Evolutionary conservation across 2,329 filamentous ascomycete species (phyloP).

Genomic region (Cladosporium sp.): DNA sequence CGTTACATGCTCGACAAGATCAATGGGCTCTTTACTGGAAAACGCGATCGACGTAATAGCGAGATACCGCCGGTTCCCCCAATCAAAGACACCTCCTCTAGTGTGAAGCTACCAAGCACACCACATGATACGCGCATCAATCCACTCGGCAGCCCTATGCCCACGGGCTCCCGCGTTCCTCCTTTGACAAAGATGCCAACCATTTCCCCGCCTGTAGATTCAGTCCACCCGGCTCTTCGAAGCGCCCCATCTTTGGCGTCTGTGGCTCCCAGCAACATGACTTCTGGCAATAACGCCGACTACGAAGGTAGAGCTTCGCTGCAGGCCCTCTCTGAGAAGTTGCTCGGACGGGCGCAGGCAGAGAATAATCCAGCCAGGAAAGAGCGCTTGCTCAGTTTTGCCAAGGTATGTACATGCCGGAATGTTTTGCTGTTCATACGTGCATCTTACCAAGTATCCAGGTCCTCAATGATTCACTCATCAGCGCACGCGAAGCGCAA

Average conservation of each 20-base stretch:
- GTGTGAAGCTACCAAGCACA: not conserved
- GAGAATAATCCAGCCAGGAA: slow-evolving; percentile 19
- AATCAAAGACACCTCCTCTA: slow-evolving; percentile 4
- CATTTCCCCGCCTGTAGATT: slow-evolving; percentile 11
- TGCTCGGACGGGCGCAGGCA: slow-evolving; percentile 7
- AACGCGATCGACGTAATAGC: slow-evolving; percentile 22
- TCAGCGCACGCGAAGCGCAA: slow-evolving; percentile 24
- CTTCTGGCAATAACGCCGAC: not conserved
- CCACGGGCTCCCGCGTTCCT: not conserved
- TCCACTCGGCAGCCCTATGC: slow-evolving; percentile 3
- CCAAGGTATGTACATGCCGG: slow-evolving; percentile 17
- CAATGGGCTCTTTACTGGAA: slow-evolving; percentile 25
- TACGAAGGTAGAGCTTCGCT: slow-evolving; percentile 8
- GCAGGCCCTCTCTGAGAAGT: slow-evolving; percentile 9
- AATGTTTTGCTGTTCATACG: not conserved
- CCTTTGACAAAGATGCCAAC: slow-evolving; percentile 13
- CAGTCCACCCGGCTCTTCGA: slow-evolving; percentile 9
- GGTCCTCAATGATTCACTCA: slow-evolving; percentile 24
- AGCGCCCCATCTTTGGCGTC: slow-evolving; percentile 1
- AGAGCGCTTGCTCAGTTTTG: slow-evolving; percentile 21
- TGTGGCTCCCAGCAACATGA: not conserved
- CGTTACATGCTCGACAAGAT: slow-evolving; percentile 26
- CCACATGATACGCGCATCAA: not conserved
- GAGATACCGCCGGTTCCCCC: slow-evolving; percentile 11
- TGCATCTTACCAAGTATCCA: slow-evolving; percentile 8